Percentiles rank a stretch among this genome's conserved stretches.
These are phyloP conservation scores for Yarrowia sp. DNA, from an alignment of 805 yeast species.

Conservation along the genomic window DNA sequence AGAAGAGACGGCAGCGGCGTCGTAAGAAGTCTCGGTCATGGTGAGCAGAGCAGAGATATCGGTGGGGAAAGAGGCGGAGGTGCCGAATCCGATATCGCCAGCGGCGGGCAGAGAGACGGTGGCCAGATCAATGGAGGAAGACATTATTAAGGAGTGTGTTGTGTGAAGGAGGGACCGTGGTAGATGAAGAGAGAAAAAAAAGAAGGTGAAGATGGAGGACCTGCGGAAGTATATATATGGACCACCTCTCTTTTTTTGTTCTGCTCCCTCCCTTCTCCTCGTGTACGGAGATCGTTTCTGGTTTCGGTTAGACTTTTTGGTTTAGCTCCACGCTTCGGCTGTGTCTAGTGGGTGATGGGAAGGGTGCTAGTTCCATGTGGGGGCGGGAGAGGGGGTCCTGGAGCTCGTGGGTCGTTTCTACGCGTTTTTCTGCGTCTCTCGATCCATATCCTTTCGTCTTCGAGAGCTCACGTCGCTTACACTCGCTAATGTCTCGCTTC, in stretches of 20 bases:
- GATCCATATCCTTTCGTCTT: no score
- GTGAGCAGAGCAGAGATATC: constrained; percentile 26
- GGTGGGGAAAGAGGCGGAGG: constrained; percentile 28
- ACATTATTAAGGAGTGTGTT: constrained; percentile 28
- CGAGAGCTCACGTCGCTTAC: no score
- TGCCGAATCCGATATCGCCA: constrained; percentile 32
- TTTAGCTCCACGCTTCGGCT: constrained; percentile 10
- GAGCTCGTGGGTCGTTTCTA: not conserved
- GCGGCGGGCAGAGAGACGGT: constrained; percentile 29
- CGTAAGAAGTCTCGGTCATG: constrained; percentile 32
- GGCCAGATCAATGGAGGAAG: constrained; percentile 14
- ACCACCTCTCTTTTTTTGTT: not conserved
- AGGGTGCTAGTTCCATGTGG: constrained; percentile 10
- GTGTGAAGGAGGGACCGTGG: constrained; percentile 1
- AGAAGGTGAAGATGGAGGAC: not conserved
- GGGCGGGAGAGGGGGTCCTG: not conserved
- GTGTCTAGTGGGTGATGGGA: constrained; percentile 1
- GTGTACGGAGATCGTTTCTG: constrained; percentile 32
- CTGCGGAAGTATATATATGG: constrained; percentile 13
- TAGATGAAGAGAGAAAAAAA: not conserved
- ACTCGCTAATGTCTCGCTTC: constrained; percentile 14
- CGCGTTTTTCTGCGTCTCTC: not conserved
- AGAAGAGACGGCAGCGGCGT: constrained; percentile 21
- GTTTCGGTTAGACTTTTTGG: constrained; percentile 24
- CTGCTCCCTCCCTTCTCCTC: not conserved